Evolutionary conservation across 192 early-diverging fungal genomes (phyloP).

Genomic region (Podochytrium sp.): DNA sequence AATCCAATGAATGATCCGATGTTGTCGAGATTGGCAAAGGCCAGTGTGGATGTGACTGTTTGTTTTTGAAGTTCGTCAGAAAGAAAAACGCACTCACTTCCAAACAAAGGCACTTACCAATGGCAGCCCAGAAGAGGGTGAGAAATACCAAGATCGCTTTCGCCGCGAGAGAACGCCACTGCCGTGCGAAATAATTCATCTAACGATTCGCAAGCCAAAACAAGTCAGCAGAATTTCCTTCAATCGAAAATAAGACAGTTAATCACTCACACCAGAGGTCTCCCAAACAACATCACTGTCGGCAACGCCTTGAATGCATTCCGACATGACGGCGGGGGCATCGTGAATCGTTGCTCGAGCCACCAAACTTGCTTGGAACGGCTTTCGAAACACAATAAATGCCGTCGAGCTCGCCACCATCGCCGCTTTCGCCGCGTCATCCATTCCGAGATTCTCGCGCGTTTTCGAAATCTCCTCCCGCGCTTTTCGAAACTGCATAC

Average conservation of each 20-base stretch:
- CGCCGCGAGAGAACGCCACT: slow-evolving; percentile 60
- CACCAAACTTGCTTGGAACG: slow-evolving; percentile 81
- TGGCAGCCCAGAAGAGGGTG: slow-evolving; percentile 72
- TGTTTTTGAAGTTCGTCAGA: not conserved
- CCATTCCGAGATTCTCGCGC: not conserved
- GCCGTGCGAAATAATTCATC: slow-evolving; percentile 52
- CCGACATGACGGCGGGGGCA: slow-evolving; percentile 64
- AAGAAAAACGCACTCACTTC: not conserved
- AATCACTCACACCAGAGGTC: slow-evolving; percentile 74
- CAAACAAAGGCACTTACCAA: slow-evolving; percentile 56
- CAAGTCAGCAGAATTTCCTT: too few species aligned
- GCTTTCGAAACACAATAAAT: slow-evolving; percentile 80
- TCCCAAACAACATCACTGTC: slow-evolving; percentile 82
- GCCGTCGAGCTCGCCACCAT: slow-evolving; percentile 60
- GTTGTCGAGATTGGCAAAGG: slow-evolving; percentile 53
- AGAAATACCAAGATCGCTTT: slow-evolving; percentile 56
- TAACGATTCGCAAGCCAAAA: too few species aligned
- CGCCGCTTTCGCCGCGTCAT: slow-evolving; percentile 37
- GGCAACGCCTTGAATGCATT: slow-evolving; percentile 65
- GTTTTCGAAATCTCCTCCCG: not conserved
- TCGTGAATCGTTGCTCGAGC: slow-evolving; percentile 68
- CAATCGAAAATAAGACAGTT: too few species aligned
- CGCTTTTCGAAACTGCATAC: not conserved
- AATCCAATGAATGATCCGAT: slow-evolving; percentile 63
- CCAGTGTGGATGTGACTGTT: slow-evolving; percentile 60